Evolutionary conservation across 23 red algal genomes (phyloP).

Genomic region (Gracilaria vermiculophylla): DNA sequence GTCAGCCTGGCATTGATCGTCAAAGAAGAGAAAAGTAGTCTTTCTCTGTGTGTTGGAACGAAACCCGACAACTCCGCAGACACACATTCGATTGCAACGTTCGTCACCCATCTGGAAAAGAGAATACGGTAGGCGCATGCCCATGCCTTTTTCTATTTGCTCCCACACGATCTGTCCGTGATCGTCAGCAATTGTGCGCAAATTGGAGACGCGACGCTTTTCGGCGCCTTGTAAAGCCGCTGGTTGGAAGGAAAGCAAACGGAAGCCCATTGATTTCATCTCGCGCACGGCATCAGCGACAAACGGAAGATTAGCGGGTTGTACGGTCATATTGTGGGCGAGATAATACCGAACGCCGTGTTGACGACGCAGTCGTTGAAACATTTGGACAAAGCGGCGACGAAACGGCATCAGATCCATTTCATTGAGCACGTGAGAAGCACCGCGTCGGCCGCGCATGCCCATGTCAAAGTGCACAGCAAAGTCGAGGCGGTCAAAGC

Average conservation of each 20-base stretch:
- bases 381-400: constrained; percentile 60
- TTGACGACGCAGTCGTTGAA: constrained; percentile 54
- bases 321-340: constrained; percentile 89
- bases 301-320: constrained; percentile 55
- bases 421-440: constrained; percentile 22
- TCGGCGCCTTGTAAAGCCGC: constrained; percentile 66
- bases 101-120: constrained; percentile 86
- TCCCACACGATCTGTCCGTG: constrained; percentile 79
- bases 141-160: constrained; percentile 76
- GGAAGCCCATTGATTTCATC: constrained; percentile 62
- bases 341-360: constrained; percentile 69
- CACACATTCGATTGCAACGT: constrained; percentile 80
- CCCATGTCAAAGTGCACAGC: constrained; percentile 82
- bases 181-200: constrained; percentile 37
- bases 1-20: constrained; percentile 47
- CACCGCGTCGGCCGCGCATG: constrained; percentile 64
- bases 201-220: constrained; percentile 38
- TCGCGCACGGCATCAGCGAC: constrained; percentile 55
- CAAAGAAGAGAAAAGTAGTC: constrained; percentile 55
- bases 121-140: constrained; percentile 73
- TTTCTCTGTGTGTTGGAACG: not conserved
- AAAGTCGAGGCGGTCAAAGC: constrained; percentile 85
- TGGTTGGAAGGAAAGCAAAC: constrained; percentile 80
- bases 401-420: constrained; percentile 67
- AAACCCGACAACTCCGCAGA: constrained; percentile 61